Evolutionary conservation across 2,329 filamentous ascomycete genomes (phyloP), one percentile per base, ranked within the genome.

Genomic region (Calcarisporium arbuscula): DNA sequence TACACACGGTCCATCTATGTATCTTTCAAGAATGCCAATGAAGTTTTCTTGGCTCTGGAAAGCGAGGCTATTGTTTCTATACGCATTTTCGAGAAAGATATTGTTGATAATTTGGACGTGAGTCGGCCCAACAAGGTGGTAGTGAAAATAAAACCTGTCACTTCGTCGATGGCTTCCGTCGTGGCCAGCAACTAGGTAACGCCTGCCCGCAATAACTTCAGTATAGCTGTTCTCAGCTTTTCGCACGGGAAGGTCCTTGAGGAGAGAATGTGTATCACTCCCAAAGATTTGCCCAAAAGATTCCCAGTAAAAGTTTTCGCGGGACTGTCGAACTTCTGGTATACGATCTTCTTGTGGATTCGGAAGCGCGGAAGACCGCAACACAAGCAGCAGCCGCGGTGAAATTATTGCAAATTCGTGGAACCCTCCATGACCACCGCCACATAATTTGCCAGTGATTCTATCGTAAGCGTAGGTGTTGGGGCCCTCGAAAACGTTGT

Each of bases 321-420:
- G 10, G 22, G n/a, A n/a, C 22, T 25, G 10, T 14, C 22, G 22
- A 10, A 44, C 38, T 7, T 30, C 2, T 8, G 32, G 40, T 26
- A 42, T 21, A 1, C 10, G 16, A 19, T 52, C 48, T 30, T 54
- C 51, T 23, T 43, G 41, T 5, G 46, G 43, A 5, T 41, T 20
- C 0, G 51, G 49, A 8, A 54, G 32, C 0, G 41, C 1, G 15
- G 14, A 22, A 16, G 34, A 45, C 6, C 52, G 45, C 11, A 56
- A 28, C 2, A 56, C 40, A 15, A 56, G 39, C 42, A 56, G 54
- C 15, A 56, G 22, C 11, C 44, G 45, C 1, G 50, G 52, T 2
- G 52, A 46, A 4, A 56, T 29, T 1, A 52, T 50, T 3, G 52
- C 49, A 26, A 55, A 56, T n/a, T 54, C 49, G 19, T 56, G 53